phyloP scores from a whole-genome alignment of 2,329 filamentous ascomycete genomes.

The Xylaria sp. region DNA sequence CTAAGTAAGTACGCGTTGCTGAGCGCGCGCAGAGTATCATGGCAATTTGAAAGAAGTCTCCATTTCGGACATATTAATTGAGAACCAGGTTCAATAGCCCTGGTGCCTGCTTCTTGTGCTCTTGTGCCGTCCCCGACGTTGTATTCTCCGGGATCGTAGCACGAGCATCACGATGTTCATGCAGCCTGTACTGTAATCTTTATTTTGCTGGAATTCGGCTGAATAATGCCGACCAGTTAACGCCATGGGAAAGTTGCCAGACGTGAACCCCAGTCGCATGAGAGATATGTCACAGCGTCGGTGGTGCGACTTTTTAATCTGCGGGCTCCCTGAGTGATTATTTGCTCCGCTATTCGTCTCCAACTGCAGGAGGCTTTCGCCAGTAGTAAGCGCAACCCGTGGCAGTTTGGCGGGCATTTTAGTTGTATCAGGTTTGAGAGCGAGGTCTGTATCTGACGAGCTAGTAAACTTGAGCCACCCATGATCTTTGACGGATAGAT shows the following conservation, averaged over 20 bases:
- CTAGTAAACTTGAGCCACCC: conserved; percentile 25
- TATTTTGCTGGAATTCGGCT: neutral
- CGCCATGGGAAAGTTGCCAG: conserved; percentile 2
- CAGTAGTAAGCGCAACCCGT: conserved; percentile 34
- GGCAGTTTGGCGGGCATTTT: conserved; percentile 26
- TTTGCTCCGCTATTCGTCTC: conserved; percentile 10
- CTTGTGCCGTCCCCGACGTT: conserved; percentile 15
- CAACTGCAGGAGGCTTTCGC: neutral
- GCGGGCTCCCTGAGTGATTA: conserved; percentile 18
- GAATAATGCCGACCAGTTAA: neutral
- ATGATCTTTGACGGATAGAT: conserved; percentile 30
- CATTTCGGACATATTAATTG: neutral
- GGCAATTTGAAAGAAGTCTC: neutral
- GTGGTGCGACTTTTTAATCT: conserved; percentile 25
- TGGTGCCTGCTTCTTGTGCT: conserved; percentile 1
- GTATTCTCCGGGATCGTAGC: conserved; percentile 4
- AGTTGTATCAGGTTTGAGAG: conserved; percentile 35
- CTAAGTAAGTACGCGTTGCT: neutral
- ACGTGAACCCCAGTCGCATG: neutral
- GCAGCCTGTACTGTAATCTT: neutral
- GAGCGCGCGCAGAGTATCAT: conserved; percentile 16
- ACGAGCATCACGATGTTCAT: neutral
- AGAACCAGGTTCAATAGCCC: neutral
- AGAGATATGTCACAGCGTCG: conserved; percentile 10
- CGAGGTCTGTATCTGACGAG: conserved; percentile 23